phyloP scores from a whole-genome alignment of 208 protist genomes.

The Acanthamoeba lenticulata region DNA sequence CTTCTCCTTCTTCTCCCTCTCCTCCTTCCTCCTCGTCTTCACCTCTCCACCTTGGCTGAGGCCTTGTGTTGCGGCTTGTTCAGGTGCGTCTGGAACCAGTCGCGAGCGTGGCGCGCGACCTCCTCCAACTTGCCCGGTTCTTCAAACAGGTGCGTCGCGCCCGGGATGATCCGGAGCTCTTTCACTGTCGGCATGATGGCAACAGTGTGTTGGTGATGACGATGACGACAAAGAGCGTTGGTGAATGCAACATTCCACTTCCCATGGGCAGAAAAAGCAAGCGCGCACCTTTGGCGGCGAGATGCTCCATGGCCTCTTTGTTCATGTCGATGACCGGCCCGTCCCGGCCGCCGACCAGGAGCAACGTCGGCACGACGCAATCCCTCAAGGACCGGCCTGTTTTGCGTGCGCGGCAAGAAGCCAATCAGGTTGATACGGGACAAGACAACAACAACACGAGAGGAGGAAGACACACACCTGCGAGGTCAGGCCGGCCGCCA shows the following conservation, averaged over 20 bases:
- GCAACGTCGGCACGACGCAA: slow-evolving; percentile 10
- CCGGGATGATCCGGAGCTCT: slow-evolving; percentile 38
- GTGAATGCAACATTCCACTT: too few relatives aligned
- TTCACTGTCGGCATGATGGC: not conserved
- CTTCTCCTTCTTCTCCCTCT: not conserved
- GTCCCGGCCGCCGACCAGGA: slow-evolving; percentile 63
- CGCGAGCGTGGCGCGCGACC: not conserved
- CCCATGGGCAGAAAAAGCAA: too few relatives aligned
- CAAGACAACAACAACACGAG: too few relatives aligned
- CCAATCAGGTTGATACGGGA: too few relatives aligned
- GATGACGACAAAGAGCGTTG: not conserved
- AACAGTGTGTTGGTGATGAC: too few relatives aligned
- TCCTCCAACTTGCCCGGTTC: slow-evolving; percentile 59
- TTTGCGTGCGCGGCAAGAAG: too few relatives aligned
- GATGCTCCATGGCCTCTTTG: not conserved
- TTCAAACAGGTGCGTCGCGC: slow-evolving; percentile 47
- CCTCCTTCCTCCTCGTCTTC: not conserved
- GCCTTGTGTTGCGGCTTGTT: not conserved
- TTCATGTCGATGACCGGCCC: slow-evolving; percentile 64
- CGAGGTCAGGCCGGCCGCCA: slow-evolving; percentile 62
- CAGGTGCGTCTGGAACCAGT: slow-evolving; percentile 58
- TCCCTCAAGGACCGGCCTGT: not conserved
- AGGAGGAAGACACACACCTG: too few relatives aligned
- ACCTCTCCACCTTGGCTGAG: not conserved
- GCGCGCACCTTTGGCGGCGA: not conserved